Percentiles rank a stretch among this genome's conserved stretches.
Evolutionary conservation across 805 yeast genomes (phyloP).

Genomic region (Brettanomyces anomalus): DNA sequence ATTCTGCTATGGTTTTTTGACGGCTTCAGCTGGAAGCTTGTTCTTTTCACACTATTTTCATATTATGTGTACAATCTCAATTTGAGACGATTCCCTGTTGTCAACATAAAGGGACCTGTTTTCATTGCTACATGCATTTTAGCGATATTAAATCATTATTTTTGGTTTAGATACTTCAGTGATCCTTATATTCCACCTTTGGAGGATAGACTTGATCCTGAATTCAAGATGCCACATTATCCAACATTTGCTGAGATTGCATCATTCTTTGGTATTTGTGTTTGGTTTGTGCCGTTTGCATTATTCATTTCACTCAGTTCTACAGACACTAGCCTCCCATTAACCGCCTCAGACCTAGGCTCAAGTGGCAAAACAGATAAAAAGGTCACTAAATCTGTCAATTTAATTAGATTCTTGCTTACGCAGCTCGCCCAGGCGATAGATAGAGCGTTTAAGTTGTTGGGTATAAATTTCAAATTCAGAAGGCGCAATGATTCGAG

Average conservation of each 20-base stretch:
- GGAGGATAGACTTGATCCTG: conserved; percentile 46
- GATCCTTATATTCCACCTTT: conserved; percentile 66
- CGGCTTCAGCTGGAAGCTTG: conserved; percentile 64
- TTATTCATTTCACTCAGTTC: conserved; percentile 88
- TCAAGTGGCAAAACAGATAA: conserved; percentile 16
- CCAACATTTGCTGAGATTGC: conserved; percentile 86
- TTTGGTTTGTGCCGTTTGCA: conserved; percentile 93
- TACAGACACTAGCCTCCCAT: conserved; percentile 80
- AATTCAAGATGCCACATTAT: conserved; percentile 53
- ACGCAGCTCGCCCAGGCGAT: conserved; percentile 40
- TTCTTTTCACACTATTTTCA: conserved; percentile 59
- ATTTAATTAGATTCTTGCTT: conserved; percentile 61
- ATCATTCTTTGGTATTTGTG: conserved; percentile 87
- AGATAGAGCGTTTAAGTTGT: conserved; percentile 37
- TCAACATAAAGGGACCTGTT: conserved; percentile 59
- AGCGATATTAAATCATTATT: conserved; percentile 71
- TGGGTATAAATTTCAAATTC: conserved; percentile 48
- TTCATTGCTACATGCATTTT: conserved; percentile 65
- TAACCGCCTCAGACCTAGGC: conserved; percentile 19
- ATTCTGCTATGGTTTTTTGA: conserved; percentile 61
- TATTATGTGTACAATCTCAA: conserved; percentile 72
- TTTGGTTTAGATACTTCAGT: conserved; percentile 85
- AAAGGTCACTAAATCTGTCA: conserved; percentile 39
- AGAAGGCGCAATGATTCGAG: conserved; percentile 7
- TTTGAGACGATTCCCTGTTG: conserved; percentile 74